These are phyloP conservation scores for Aspergillus sp. DNA, from an alignment of 2,329 filamentous ascomycete species.

Conservation along the genomic window DNA sequence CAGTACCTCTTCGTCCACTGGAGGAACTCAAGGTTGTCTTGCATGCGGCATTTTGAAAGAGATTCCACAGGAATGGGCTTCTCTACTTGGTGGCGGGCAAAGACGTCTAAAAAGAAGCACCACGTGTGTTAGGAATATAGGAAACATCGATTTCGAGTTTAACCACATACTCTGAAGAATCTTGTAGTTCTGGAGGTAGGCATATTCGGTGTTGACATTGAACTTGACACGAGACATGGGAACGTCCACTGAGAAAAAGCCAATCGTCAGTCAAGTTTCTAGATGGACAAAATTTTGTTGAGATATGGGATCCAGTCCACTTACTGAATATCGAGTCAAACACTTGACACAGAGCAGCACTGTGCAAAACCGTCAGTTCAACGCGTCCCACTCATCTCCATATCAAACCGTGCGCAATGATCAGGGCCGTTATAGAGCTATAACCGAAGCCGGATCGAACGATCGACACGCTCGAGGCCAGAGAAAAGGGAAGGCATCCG, in stretches of 20 bases:
- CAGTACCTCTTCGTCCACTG: constrained; percentile 97
- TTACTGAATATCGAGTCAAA: constrained; percentile 94
- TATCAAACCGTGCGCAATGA: too few species aligned
- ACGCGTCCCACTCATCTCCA: background rate
- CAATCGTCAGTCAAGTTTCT: background rate
- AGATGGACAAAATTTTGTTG: background rate
- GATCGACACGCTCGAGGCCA: too few species aligned
- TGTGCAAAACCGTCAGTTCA: constrained; percentile 34
- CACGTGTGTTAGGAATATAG: constrained; percentile 1
- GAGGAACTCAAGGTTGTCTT: constrained; percentile 98
- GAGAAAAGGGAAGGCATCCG: constrained; percentile 21
- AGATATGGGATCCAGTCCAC: constrained; percentile 16
- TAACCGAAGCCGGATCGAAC: too few species aligned
- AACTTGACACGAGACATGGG: constrained; percentile 97
- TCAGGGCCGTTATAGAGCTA: too few species aligned
- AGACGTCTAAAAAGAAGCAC: constrained; percentile 53
- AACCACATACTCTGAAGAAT: constrained; percentile 75
- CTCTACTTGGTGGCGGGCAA: constrained; percentile 81
- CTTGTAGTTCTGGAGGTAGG: constrained; percentile 98
- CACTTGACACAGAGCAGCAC: constrained; percentile 91
- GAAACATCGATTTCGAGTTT: background rate
- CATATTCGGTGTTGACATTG: constrained; percentile 95
- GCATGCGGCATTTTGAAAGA: constrained; percentile 98
- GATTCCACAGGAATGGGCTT: constrained; percentile 83
- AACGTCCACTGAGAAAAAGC: constrained; percentile 60